Evolutionary conservation across 1,284 basidiomycete genomes (phyloP).

Genomic region (Hymenochaete sp.): DNA sequence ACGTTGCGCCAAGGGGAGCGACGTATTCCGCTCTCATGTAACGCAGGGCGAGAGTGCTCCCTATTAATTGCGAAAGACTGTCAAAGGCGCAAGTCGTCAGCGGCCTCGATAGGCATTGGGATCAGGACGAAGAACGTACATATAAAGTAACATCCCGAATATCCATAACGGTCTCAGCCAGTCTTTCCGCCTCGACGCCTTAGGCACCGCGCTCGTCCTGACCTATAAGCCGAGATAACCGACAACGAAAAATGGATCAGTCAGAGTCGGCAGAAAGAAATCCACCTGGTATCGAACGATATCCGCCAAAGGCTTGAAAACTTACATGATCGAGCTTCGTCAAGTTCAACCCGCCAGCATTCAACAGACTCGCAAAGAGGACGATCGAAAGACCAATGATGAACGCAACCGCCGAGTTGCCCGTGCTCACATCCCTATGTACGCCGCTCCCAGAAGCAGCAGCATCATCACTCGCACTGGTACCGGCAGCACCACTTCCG

Average conservation of each 20-base stretch:
- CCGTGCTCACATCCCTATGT: too few relatives aligned
- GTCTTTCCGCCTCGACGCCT: conserved; percentile 55
- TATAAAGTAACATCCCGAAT: conserved; percentile 74
- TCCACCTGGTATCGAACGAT: too few relatives aligned
- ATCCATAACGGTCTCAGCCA: conserved; percentile 77
- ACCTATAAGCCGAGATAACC: conserved; percentile 34
- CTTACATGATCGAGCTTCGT: conserved; percentile 77
- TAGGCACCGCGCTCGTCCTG: conserved; percentile 62
- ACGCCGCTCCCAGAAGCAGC: too few relatives aligned
- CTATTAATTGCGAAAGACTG: conserved; percentile 76
- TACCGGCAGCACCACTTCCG: too few relatives aligned
- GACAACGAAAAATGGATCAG: conserved; percentile 11
- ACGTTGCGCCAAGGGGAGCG: conserved; percentile 74
- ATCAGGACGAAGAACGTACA: conserved; percentile 35
- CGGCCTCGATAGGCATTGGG: background rate
- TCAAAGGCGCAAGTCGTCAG: conserved; percentile 12
- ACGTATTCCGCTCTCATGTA: conserved; percentile 90
- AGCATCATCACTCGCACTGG: too few relatives aligned
- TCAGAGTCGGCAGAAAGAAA: too few relatives aligned
- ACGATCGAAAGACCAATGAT: conserved; percentile 77
- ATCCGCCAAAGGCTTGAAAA: too few relatives aligned
- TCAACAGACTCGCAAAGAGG: conserved; percentile 68
- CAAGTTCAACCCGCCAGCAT: conserved; percentile 77
- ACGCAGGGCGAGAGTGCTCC: conserved; percentile 76
- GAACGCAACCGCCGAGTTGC: conserved; percentile 62